Evolutionary conservation across 2,329 filamentous ascomycete genomes (phyloP), one percentile per base, ranked within the genome.

Genomic region (Verticillium tricorpus): DNA sequence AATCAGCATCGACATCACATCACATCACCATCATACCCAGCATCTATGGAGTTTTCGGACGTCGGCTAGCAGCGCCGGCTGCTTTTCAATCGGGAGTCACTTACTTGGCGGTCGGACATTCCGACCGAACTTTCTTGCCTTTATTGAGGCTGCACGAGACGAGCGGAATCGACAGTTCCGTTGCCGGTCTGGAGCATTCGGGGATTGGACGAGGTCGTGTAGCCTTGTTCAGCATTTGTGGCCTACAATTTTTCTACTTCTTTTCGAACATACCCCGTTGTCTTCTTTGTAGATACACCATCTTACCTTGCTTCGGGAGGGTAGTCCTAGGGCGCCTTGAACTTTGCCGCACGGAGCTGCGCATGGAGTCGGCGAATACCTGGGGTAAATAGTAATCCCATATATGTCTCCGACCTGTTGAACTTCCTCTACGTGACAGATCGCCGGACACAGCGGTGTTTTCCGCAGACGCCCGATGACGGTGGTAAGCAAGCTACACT

Each of bases 1-100:
- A 52, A 22, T 25, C 60, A 62, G 62, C 65, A 66, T 67, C 64
- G 57, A 56, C 59, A 64, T 45, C 57, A 60, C 59, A 64, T 45
- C 57, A 60, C 52, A 61, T 52, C 56, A 57, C 31, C 60, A 62
- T 62, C 62, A 66, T 65, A 63, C 63, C 61, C 64, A 58, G 37
- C 57, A 58, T 45, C 45, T 31, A 34, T 25, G 57, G 57, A 39
- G 57, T 58, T 58, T 32, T 8, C 28, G 17, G 57, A 19, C 57
- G 19, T 52, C 45, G 19, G 45, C 19, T 19, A 14, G 9, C 45
- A 22, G 19, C 45, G 45, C 45, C n/a, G 45, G 45, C 19, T 52
- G 45, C 37, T 52, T 28, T 22, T 12, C 45, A 52, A 52, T 25
- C 19, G 7, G 45, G 45, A 52, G 45, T 52, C 19, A 52, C 9